A percentile compares a stretch with the other conserved stretches of the same genome.
phyloP scores from a whole-genome alignment of 2,329 filamentous ascomycete genomes.

The Aureobasidium namibiae region DNA sequence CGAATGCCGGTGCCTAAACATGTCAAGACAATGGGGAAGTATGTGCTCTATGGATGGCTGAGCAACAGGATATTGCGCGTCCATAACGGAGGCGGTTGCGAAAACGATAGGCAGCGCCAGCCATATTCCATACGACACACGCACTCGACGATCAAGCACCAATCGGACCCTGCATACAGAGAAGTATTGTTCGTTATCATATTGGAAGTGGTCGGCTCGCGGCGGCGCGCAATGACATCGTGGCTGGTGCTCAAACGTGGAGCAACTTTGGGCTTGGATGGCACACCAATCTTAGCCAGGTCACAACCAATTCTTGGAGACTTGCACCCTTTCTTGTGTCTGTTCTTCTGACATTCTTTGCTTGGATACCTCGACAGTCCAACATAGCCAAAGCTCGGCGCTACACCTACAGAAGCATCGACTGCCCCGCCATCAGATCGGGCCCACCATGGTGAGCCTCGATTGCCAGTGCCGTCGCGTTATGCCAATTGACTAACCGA shows the following conservation, averaged over 20 bases:
- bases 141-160: background rate
- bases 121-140: background rate
- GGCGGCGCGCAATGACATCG: background rate
- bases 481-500: background rate
- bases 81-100: background rate
- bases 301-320: background rate
- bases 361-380: background rate
- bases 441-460: conserved; percentile 8
- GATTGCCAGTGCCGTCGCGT: background rate
- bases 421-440: background rate
- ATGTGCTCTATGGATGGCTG: background rate
- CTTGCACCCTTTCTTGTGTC: background rate
- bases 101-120: background rate
- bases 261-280: conserved; percentile 3
- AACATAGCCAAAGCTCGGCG: background rate
- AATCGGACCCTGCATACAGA: background rate
- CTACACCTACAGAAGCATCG: background rate
- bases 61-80: conserved; percentile 4
- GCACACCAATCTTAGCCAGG: conserved; percentile 1
- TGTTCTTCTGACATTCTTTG: background rate
- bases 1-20: too few relatives aligned
- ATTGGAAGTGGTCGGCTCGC: background rate
- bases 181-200: background rate
- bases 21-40: too few relatives aligned
- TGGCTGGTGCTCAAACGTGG: conserved; percentile 5